phyloP scores from a whole-genome alignment of 768 basidiomycete genomes.

The Phaeotremella skinneri region DNA sequence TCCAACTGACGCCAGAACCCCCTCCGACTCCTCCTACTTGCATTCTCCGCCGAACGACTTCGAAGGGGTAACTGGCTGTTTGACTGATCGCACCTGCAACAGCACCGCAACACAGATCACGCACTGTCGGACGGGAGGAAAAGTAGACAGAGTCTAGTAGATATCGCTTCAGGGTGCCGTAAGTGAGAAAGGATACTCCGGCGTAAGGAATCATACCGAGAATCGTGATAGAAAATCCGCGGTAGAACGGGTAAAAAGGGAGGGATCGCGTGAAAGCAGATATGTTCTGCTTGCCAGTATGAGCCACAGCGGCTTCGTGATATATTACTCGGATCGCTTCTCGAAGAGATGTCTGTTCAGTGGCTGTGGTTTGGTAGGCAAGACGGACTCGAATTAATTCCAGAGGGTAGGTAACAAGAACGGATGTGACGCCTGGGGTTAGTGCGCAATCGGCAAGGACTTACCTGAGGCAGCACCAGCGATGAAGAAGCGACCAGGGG shows the following conservation, averaged over 20 bases:
- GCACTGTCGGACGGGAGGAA: conserved; percentile 54
- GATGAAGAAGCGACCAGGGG: conserved; percentile 71
- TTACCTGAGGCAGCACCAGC: conserved; percentile 85
- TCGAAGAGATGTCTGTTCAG: conserved; percentile 56
- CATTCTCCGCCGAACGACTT: conserved; percentile 86
- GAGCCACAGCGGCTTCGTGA: conserved; percentile 57
- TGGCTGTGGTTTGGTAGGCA: conserved; percentile 70
- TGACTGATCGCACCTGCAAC: conserved; percentile 80
- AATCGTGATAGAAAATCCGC: conserved; percentile 91
- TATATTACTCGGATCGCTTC: conserved; percentile 62
- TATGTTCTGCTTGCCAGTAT: conserved; percentile 23
- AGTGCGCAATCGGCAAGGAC: conserved; percentile 28
- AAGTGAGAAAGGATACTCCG: conserved; percentile 88
- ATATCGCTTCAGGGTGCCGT: conserved; percentile 65
- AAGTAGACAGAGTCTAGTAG: conserved; percentile 50
- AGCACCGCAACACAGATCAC: conserved; percentile 80
- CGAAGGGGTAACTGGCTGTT: conserved; percentile 90
- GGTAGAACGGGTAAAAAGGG: conserved; percentile 71
- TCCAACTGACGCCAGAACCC: conserved; percentile 68
- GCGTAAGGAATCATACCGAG: conserved; percentile 93
- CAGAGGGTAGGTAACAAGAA: conserved; percentile 89
- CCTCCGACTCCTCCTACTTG: conserved; percentile 82
- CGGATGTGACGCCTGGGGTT: conserved; percentile 70
- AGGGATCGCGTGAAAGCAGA: conserved; percentile 44
- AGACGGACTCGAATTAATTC: conserved; percentile 93